These are phyloP conservation scores for Luffa aegyptiaca DNA, from an alignment of 306 rosid species.

Conservation along the genomic window DNA sequence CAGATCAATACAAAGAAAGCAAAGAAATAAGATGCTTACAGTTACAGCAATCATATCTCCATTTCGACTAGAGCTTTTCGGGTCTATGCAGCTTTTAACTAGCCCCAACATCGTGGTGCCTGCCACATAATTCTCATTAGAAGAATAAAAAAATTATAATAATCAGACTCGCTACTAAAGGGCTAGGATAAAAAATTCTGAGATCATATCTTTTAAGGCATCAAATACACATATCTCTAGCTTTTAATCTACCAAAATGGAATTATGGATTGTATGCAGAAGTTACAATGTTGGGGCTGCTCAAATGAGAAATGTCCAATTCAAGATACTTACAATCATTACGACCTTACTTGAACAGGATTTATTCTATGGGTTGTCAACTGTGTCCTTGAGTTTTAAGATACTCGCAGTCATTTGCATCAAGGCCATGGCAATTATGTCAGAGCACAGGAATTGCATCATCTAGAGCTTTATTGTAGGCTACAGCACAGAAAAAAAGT, in stretches of 20 bases:
- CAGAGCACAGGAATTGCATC: conserved; percentile 73
- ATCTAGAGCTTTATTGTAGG: conserved; percentile 83
- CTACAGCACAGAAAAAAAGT: conserved; percentile 30
- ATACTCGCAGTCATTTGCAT: conserved; percentile 70
- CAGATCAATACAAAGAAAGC: background rate
- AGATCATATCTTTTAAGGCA: background rate
- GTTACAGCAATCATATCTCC: conserved; percentile 78
- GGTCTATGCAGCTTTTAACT: conserved; percentile 73
- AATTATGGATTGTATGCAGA: background rate
- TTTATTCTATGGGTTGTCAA: too few species aligned
- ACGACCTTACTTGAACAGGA: too few species aligned
- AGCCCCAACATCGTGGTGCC: conserved; percentile 75
- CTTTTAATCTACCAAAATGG: background rate
- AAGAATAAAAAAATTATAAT: background rate
- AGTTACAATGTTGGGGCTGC: background rate
- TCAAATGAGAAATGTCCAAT: background rate
- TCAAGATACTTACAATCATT: conserved; percentile 55
- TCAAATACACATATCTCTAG: background rate
- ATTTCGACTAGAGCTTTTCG: conserved; percentile 75
- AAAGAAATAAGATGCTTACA: conserved; percentile 30
- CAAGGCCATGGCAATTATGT: conserved; percentile 79
- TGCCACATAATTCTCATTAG: conserved; percentile 26
- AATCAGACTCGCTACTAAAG: background rate
- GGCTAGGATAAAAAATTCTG: too few species aligned
- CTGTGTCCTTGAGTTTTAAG: background rate